Evolutionary conservation across 148 eudicot genomes (phyloP).

Genomic region (Persicaria maculosa): DNA sequence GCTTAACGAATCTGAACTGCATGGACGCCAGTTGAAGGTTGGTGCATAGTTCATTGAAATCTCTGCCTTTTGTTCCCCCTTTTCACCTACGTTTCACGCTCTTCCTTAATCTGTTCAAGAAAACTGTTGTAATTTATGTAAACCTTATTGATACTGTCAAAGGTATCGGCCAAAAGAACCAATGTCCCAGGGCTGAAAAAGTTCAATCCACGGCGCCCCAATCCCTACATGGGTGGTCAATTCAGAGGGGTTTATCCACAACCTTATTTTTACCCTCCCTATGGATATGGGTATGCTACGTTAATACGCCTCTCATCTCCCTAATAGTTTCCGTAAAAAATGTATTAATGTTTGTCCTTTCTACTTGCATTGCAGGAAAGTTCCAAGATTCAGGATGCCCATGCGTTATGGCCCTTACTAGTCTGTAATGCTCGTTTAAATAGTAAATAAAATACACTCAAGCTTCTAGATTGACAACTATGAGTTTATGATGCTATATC

Average conservation of each 20-base stretch:
- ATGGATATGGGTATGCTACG: conserved; percentile 74
- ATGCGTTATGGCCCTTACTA: conserved; percentile 66
- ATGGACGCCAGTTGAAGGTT: conserved; percentile 90
- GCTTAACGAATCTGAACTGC: conserved; percentile 76
- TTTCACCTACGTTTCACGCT: not conserved
- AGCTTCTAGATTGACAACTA: not conserved
- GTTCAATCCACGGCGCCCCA: conserved; percentile 56
- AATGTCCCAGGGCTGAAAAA: conserved; percentile 95
- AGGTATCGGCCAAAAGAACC: conserved; percentile 43
- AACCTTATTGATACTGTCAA: conserved; percentile 8
- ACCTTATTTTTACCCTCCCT: conserved; percentile 64
- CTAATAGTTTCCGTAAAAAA: not conserved
- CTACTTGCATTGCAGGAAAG: conserved; percentile 41
- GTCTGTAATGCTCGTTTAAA: conserved; percentile 12
- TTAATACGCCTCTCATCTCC: not conserved
- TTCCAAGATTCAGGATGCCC: conserved; percentile 62
- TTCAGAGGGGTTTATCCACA: conserved; percentile 63
- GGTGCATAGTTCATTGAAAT: not conserved
- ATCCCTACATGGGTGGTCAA: conserved; percentile 54
- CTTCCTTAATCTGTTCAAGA: not conserved
- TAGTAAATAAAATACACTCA: not conserved
- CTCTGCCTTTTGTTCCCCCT: not conserved
- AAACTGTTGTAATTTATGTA: not conserved
- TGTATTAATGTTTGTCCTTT: not conserved
- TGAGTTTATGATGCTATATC: conserved; percentile 4